Evolutionary conservation across 2,329 filamentous ascomycete species (phyloP).

Genomic region (Scolecobasidium constrictum): DNA sequence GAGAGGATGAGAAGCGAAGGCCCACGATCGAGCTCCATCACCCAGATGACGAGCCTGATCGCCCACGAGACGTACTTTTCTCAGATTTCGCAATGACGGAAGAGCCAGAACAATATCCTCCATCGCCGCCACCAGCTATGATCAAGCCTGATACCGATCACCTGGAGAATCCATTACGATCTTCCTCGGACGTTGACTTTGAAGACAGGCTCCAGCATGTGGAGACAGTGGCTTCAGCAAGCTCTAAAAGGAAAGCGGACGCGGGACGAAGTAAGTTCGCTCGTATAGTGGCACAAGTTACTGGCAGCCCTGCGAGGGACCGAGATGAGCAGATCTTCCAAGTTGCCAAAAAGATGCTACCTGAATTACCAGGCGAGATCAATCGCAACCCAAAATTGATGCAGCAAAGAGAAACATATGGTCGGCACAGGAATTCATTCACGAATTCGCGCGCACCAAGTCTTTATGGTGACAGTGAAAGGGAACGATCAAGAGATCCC

Average conservation of each 20-base stretch:
- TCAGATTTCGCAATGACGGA: no score
- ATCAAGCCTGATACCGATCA: not conserved
- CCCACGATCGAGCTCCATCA: not conserved
- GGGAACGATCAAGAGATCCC: not conserved
- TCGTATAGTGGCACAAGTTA: constrained; percentile 29
- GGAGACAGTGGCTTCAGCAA: constrained; percentile 15
- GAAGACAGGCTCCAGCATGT: not conserved
- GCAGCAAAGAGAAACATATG: constrained; percentile 31
- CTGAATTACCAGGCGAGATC: constrained; percentile 44
- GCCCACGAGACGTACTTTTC: not conserved
- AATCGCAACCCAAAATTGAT: constrained; percentile 32
- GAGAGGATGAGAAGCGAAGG: not conserved
- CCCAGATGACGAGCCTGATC: not conserved
- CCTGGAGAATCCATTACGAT: constrained; percentile 1
- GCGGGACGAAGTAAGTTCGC: constrained; percentile 23
- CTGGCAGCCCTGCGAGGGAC: constrained; percentile 39
- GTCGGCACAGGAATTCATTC: constrained; percentile 14
- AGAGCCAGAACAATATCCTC: no score
- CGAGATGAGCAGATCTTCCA: constrained; percentile 38
- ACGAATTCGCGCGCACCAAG: not conserved
- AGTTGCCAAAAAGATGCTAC: constrained; percentile 38
- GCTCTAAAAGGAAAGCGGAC: constrained; percentile 32
- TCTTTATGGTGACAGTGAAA: not conserved
- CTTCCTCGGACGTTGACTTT: constrained; percentile 16
- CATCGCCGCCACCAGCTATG: no score